Percentiles rank a stretch among this genome's conserved stretches.
Conservation (phyloP, 108 stramenopile species). For the Epipyxis sp. region DNA sequence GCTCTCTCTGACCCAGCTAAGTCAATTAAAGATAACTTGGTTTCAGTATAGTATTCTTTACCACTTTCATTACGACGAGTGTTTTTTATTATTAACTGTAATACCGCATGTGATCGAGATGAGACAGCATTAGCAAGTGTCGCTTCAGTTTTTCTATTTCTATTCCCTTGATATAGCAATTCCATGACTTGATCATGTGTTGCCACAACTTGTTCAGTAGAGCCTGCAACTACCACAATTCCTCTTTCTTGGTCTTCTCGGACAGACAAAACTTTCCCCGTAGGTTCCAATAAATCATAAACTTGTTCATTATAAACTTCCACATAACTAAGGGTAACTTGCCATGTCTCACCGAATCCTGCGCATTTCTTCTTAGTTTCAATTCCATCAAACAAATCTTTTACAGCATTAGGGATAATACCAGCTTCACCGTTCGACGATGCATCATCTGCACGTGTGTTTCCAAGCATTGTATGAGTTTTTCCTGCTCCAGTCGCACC, state of each 20-base stretch:
- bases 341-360: slow-evolving; percentile 29
- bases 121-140: slow-evolving; percentile 60
- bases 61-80: neutral
- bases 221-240: slow-evolving; percentile 52
- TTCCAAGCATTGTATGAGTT: slow-evolving; percentile 67
- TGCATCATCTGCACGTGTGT: slow-evolving; percentile 32
- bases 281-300: slow-evolving; percentile 56
- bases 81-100: slow-evolving; percentile 40
- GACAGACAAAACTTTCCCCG: slow-evolving; percentile 43
- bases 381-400: slow-evolving; percentile 50
- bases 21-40: slow-evolving; percentile 49
- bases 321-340: slow-evolving; percentile 39
- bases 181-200: slow-evolving; percentile 46
- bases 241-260: slow-evolving; percentile 58
- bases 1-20: slow-evolving; percentile 57
- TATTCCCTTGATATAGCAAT: slow-evolving; percentile 54
- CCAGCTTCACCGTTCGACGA: slow-evolving; percentile 44
- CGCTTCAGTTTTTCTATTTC: slow-evolving; percentile 55
- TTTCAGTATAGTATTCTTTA: slow-evolving; percentile 20
- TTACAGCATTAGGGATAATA: slow-evolving; percentile 59
- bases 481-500: slow-evolving; percentile 66
- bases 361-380: slow-evolving; percentile 23
- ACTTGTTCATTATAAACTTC: slow-evolving; percentile 68
- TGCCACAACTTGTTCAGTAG: slow-evolving; percentile 40
- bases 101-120: slow-evolving; percentile 60